Evolutionary conservation across 257 asterid species (phyloP).

Genomic region (Henckelia pumila): DNA sequence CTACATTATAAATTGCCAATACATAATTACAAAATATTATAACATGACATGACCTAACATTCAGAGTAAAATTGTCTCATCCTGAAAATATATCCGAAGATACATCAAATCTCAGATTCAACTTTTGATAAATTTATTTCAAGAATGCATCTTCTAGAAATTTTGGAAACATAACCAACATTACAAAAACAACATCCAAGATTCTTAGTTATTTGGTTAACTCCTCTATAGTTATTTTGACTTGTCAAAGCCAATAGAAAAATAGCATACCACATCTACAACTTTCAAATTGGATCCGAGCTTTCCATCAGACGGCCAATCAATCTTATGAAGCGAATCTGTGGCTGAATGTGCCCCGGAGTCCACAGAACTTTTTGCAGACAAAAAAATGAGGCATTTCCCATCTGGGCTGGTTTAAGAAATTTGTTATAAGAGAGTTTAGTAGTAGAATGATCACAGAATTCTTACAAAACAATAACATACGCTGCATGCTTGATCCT

Average conservation of each 20-base stretch:
- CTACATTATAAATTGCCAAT: background rate
- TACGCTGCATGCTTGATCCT: background rate
- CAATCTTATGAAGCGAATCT: slow-evolving; percentile 75
- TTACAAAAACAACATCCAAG: background rate
- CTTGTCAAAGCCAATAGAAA: slow-evolving; percentile 4
- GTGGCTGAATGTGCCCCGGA: slow-evolving; percentile 86
- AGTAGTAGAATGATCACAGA: background rate
- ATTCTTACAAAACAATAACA: background rate
- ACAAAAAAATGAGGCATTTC: slow-evolving; percentile 66
- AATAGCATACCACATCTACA: slow-evolving; percentile 64
- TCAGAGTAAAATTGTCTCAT: no score
- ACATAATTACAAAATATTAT: background rate
- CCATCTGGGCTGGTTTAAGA: slow-evolving; percentile 69
- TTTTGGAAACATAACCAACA: background rate
- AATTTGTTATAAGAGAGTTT: background rate
- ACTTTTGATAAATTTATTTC: background rate
- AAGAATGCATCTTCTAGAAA: background rate
- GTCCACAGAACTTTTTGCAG: slow-evolving; percentile 73
- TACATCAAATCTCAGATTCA: background rate
- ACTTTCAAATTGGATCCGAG: slow-evolving; percentile 38
- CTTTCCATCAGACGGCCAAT: slow-evolving; percentile 71
- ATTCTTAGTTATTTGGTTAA: slow-evolving; percentile 1
- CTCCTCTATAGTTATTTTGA: background rate
- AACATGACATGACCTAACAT: background rate
- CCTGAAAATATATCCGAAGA: background rate